Evolutionary conservation across 2,329 filamentous ascomycete species (phyloP).

Genomic region (Ceratocystis albifundus): DNA sequence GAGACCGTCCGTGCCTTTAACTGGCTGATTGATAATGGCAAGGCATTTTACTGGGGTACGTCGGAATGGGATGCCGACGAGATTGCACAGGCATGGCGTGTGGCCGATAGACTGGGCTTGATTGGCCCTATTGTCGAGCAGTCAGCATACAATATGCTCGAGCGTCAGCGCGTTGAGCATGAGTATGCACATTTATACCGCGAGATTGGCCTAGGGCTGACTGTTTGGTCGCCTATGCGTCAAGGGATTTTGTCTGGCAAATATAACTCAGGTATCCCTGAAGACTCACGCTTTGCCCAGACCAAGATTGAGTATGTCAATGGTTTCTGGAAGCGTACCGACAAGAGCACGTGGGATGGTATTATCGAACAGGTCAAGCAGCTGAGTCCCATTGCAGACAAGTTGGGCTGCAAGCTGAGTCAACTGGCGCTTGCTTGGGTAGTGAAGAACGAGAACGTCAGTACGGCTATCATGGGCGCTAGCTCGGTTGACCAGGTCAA

Average conservation of each 20-base stretch:
- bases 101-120: slow-evolving; percentile 48
- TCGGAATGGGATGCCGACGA: slow-evolving; percentile 57
- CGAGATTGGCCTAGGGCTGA: slow-evolving; percentile 49
- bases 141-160: slow-evolving; percentile 54
- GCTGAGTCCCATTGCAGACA: slow-evolving; percentile 51
- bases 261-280: slow-evolving; percentile 49
- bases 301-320: slow-evolving; percentile 46
- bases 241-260: slow-evolving; percentile 53
- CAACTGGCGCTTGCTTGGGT: slow-evolving; percentile 52
- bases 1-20: slow-evolving; percentile 62
- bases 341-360: slow-evolving; percentile 42
- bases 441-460: slow-evolving; percentile 49
- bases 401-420: slow-evolving; percentile 47
- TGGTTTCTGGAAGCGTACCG: slow-evolving; percentile 41
- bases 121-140: slow-evolving; percentile 57
- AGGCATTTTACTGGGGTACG: slow-evolving; percentile 61
- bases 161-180: slow-evolving; percentile 49
- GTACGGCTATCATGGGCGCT: slow-evolving; percentile 50
- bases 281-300: slow-evolving; percentile 46
- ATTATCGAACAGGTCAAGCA: slow-evolving; percentile 49
- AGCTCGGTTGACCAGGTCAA: slow-evolving; percentile 48
- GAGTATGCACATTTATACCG: slow-evolving; percentile 51
- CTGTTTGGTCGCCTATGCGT: slow-evolving; percentile 49
- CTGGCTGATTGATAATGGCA: slow-evolving; percentile 54
- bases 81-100: slow-evolving; percentile 50